Conservation (phyloP, 345 rosid species). For the Aegle marmelos region DNA sequence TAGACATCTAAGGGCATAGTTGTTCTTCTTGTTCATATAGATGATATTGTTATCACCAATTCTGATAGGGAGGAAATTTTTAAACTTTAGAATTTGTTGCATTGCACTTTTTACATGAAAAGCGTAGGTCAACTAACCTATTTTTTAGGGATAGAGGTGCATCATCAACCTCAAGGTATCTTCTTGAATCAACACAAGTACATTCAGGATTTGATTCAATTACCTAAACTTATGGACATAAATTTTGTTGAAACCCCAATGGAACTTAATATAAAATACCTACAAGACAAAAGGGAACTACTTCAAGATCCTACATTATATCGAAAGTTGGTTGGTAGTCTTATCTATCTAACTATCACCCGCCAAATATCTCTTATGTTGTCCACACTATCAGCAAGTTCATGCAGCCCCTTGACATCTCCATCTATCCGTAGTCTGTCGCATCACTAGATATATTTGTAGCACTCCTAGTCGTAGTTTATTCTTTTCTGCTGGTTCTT, state of each 20-base stretch:
- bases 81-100: too few species aligned
- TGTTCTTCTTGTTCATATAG: constrained; percentile 4
- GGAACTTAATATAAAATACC: too few species aligned
- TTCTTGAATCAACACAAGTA: constrained; percentile 4
- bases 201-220: not conserved
- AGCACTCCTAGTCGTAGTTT: not conserved
- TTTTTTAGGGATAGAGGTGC: not conserved
- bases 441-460: not conserved
- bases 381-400: not conserved
- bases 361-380: not conserved
- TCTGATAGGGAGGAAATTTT: too few species aligned
- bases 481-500: not conserved
- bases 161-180: not conserved
- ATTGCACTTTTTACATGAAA: too few species aligned
- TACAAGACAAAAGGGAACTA: too few species aligned
- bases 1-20: not conserved
- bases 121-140: not conserved
- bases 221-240: not conserved
- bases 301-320: too few species aligned
- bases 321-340: not conserved
- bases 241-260: too few species aligned
- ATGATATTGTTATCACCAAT: not conserved
- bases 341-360: not conserved
- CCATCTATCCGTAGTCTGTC: not conserved
- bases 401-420: not conserved